Evolutionary conservation across 1,139 yeast genomes (phyloP).

Genomic region (Suhomyces taliae): DNA sequence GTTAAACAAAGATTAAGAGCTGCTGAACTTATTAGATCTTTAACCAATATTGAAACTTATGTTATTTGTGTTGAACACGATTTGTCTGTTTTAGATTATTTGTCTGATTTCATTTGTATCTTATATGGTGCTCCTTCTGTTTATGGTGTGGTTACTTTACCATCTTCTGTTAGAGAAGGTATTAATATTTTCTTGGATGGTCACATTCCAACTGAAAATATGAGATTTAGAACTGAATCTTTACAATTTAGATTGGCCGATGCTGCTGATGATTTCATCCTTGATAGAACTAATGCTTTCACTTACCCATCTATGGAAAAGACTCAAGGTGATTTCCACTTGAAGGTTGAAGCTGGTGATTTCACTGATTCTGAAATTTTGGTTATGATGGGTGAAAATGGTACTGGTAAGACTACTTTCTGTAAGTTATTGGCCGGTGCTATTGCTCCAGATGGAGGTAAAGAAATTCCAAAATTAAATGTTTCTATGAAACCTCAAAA

Average conservation of each 20-base stretch:
- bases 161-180: constrained; percentile 97
- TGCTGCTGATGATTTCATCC: constrained; percentile 73
- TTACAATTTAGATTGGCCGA: constrained; percentile 94
- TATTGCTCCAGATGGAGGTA: constrained; percentile 77
- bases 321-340: constrained; percentile 94
- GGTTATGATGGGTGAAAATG: constrained; percentile 99
- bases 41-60: constrained; percentile 71
- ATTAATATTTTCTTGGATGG: constrained; percentile 97
- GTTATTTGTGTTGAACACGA: constrained; percentile 98
- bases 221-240: constrained; percentile 94
- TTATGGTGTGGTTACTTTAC: constrained; percentile 96
- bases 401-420: constrained; percentile 98
- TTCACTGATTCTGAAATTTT: constrained; percentile 95
- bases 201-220: constrained; percentile 93
- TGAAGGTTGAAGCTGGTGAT: constrained; percentile 79
- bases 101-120: constrained; percentile 95
- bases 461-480: constrained; percentile 78
- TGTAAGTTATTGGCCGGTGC: constrained; percentile 95
- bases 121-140: constrained; percentile 97
- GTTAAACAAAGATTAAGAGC: constrained; percentile 98
- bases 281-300: constrained; percentile 79
- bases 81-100: constrained; percentile 92
- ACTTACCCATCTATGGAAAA: constrained; percentile 78
- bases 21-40: constrained; percentile 86
- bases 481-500: constrained; percentile 98